Conservation (phyloP, 2,329 filamentous ascomycete species). For the Microdochium paspali region DNA sequence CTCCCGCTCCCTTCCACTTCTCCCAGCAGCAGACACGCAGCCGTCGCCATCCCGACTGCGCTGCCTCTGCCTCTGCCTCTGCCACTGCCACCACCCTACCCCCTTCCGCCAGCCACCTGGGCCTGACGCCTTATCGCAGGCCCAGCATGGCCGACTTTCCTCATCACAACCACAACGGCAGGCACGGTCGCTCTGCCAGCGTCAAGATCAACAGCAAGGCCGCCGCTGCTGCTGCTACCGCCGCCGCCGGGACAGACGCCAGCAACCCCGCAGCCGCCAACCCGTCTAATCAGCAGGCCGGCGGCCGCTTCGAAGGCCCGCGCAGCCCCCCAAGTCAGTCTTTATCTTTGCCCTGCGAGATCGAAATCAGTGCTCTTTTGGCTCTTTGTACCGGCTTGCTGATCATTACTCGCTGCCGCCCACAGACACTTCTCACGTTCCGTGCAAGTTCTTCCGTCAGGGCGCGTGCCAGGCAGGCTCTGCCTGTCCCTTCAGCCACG, state of each 20-base stretch:
- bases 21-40: not conserved
- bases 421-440: conserved; percentile 91
- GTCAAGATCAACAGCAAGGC: conserved; percentile 44
- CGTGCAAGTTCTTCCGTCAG: conserved; percentile 98
- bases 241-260: no score
- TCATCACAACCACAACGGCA: no score
- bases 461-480: conserved; percentile 92
- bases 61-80: not conserved
- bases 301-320: conserved; percentile 44
- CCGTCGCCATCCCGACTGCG: not conserved
- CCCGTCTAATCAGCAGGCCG: not conserved
- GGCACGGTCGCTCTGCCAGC: conserved; percentile 49
- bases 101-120: not conserved
- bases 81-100: not conserved
- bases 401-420: conserved; percentile 6
- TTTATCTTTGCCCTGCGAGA: conserved; percentile 2
- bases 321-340: conserved; percentile 54
- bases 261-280: conserved; percentile 23
- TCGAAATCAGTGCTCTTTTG: conserved; percentile 3
- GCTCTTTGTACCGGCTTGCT: not conserved
- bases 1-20: not conserved
- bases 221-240: conserved; percentile 21
- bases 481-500: conserved; percentile 94
- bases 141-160: conserved; percentile 37
- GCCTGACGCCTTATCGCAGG: not conserved